Evolutionary conservation across 768 basidiomycete genomes (phyloP).

Genomic region (Panaeolus cyanescens): DNA sequence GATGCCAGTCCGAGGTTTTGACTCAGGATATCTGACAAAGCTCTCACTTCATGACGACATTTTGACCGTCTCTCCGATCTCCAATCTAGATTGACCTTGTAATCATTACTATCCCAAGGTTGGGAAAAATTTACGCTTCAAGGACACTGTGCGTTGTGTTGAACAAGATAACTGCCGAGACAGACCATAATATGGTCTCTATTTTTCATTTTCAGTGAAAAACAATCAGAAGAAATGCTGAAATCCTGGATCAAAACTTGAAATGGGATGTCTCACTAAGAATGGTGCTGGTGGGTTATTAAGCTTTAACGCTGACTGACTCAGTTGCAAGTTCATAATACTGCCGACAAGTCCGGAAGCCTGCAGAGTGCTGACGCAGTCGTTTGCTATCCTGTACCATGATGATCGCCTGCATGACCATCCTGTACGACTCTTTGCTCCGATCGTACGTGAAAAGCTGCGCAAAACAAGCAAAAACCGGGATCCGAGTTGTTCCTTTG

Average conservation of each 20-base stretch:
- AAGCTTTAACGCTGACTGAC: background rate
- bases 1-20: background rate
- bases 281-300: background rate
- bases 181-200: too few relatives aligned
- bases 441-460: too few relatives aligned
- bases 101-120: background rate
- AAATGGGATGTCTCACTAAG: background rate
- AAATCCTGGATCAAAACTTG: background rate
- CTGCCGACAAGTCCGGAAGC: background rate
- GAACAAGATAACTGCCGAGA: too few relatives aligned
- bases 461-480: too few relatives aligned
- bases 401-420: too few relatives aligned
- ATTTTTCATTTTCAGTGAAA: too few relatives aligned
- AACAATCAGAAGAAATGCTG: too few relatives aligned
- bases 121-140: background rate
- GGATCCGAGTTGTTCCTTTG: too few relatives aligned
- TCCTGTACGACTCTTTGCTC: too few relatives aligned
- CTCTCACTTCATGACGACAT: background rate
- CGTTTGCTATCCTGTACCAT: too few relatives aligned
- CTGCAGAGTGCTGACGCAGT: background rate
- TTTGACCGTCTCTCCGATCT: background rate
- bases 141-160: background rate
- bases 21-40: slow-evolving; percentile 1
- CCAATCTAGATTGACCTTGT: background rate
- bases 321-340: background rate